Evolutionary conservation across 441 rosid species (phyloP), one percentile per base, ranked within the genome.

Genomic region (Eruca vesicaria): DNA sequence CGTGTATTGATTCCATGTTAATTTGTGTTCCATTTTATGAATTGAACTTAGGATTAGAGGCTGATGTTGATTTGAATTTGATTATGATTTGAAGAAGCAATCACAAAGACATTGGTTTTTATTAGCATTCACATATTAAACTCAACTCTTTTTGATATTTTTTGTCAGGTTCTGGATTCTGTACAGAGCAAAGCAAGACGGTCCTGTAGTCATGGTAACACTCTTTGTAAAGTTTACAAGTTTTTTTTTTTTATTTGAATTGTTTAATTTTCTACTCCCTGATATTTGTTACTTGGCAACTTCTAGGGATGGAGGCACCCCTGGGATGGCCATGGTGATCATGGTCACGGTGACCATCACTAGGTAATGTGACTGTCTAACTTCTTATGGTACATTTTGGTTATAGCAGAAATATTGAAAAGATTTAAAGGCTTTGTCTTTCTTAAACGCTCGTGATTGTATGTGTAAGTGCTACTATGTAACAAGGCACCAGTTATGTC

Each of bases 241-340:
- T n/a, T n/a, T n/a, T n/a, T n/a, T 21, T 29, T 52, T 63, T 43
- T 50, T 50, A 2, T 6, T 68, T 11, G 38, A 67, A 14, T 41
- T 57, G 12, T 50, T 6, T 12, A 9, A 15, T 71, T 53, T 6
- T 64, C 29, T 64, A 35, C 78, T 70, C 31, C 32, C 19, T 66
- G n/a, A 73, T 82, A 3, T 61, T 45, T 71, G 12, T 1, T 60
- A 9, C 33, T 38, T 71, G 29, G 41, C 21, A 23, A 63, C 16
- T 78, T 57, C 7, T 83, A 94, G 98, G 98, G 98, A 23, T 94
- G 97, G 98, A 75, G 97, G 31, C 98, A 92, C 80, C 98, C 97
- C n/a, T 94, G 97, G 98, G 98, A 94, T 18, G 97, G 97, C 33
- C 97, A 91, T 69, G 94, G 86, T 71, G 97, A 84, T 79, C 92